These are phyloP conservation scores for Tetrahymena thermophila DNA, from an alignment of 73 alveolate genomes.

Conservation along the genomic window DNA sequence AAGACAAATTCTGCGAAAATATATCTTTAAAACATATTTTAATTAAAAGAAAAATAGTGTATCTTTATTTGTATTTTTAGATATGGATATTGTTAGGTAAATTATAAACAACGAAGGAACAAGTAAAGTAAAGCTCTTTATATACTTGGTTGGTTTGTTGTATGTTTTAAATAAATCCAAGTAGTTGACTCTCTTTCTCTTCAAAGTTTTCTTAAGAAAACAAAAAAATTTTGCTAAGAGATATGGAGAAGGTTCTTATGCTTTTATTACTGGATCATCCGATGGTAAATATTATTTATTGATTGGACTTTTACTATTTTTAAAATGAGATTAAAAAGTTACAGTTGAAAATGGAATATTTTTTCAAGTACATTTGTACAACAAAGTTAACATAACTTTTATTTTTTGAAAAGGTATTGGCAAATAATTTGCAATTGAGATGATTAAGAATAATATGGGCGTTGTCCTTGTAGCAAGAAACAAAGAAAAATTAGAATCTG, in stretches of 20 bases:
- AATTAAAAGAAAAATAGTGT: not conserved
- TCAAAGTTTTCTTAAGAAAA: not conserved
- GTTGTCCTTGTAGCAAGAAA: slow-evolving; percentile 30
- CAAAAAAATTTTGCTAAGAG: not conserved
- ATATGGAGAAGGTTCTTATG: slow-evolving; percentile 29
- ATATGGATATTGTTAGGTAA: not conserved
- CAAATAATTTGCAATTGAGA: slow-evolving; percentile 10
- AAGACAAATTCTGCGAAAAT: not conserved
- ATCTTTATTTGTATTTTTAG: not conserved
- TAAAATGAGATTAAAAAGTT: too few relatives aligned
- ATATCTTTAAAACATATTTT: not conserved
- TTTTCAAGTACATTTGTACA: not conserved
- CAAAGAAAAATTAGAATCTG: slow-evolving; percentile 9
- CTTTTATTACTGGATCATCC: slow-evolving; percentile 39
- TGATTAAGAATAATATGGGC: not conserved
- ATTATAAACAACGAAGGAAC: not conserved
- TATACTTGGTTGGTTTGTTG: not conserved
- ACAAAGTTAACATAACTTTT: not conserved
- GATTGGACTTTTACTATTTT: not conserved
- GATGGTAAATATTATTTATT: slow-evolving; percentile 5
- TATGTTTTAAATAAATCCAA: not conserved
- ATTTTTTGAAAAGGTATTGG: not conserved
- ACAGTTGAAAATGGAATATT: not conserved
- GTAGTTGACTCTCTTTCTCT: not conserved
- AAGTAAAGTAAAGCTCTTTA: not conserved